These are phyloP conservation scores for Solanum neorickii DNA, from an alignment of 257 asterid genomes.

Conservation along the genomic window DNA sequence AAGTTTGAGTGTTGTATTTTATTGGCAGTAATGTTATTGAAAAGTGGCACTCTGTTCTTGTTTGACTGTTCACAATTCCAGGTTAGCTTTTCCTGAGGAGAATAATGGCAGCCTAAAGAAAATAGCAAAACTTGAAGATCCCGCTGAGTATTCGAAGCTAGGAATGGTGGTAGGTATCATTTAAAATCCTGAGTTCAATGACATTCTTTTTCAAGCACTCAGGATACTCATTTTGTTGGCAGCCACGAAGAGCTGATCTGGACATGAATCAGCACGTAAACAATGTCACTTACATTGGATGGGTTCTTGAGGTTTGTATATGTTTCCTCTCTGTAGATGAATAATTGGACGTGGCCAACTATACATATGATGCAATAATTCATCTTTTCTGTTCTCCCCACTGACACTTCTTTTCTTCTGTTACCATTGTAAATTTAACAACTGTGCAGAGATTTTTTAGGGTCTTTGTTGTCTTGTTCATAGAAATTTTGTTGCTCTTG, in stretches of 20 bases:
- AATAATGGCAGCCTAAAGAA: conserved; percentile 66
- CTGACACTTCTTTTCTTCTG: neutral
- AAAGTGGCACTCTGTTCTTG: neutral
- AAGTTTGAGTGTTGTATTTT: neutral
- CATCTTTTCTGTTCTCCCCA: neutral
- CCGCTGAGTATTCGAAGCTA: conserved; percentile 26
- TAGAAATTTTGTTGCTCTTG: neutral
- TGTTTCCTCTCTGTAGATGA: neutral
- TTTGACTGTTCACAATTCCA: conserved; percentile 16
- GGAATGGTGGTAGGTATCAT: conserved; percentile 64
- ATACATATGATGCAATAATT: neutral
- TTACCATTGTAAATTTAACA: neutral
- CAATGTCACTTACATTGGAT: conserved; percentile 7
- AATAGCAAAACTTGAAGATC: conserved; percentile 66
- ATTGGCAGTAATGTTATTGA: neutral
- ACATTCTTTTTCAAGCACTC: neutral
- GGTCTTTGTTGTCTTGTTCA: neutral
- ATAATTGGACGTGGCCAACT: neutral
- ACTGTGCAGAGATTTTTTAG: neutral
- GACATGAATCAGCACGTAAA: conserved; percentile 8
- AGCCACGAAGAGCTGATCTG: conserved; percentile 7
- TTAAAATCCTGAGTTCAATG: neutral
- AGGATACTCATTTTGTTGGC: neutral
- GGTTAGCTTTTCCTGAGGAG: conserved; percentile 87
- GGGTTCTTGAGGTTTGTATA: conserved; percentile 5